Evolutionary conservation across 1,139 yeast genomes (phyloP).

Genomic region (Yamadazyma conglobata): DNA sequence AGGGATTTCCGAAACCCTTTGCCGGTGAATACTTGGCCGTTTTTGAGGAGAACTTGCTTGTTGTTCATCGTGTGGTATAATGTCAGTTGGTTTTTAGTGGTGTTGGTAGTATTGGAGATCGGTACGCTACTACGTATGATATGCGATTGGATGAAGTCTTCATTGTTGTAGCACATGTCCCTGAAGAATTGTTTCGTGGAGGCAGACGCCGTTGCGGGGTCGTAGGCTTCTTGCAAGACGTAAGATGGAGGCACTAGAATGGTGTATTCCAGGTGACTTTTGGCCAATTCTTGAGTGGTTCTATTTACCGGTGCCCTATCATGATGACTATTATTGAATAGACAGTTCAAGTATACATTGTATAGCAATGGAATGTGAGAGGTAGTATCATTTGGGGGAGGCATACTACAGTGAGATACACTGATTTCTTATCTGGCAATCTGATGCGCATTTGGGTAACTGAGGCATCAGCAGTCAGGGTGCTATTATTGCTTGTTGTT

Average conservation of each 20-base stretch:
- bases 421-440: too few species aligned
- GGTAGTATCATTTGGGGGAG: slow-evolving; percentile 6
- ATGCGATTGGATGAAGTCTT: slow-evolving; percentile 72
- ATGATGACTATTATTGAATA: slow-evolving; percentile 65
- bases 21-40: slow-evolving; percentile 51
- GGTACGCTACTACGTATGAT: slow-evolving; percentile 44
- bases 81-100: slow-evolving; percentile 41
- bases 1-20: slow-evolving; percentile 55
- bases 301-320: slow-evolving; percentile 48
- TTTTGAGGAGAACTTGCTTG: slow-evolving; percentile 55
- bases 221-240: slow-evolving; percentile 48
- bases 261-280: slow-evolving; percentile 47
- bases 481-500: too few species aligned
- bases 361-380: slow-evolving; percentile 27
- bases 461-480: too few species aligned
- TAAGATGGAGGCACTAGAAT: slow-evolving; percentile 61
- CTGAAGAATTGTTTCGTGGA: slow-evolving; percentile 34
- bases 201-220: slow-evolving; percentile 37
- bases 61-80: slow-evolving; percentile 59
- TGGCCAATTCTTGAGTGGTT: slow-evolving; percentile 38
- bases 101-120: slow-evolving; percentile 34
- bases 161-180: slow-evolving; percentile 56
- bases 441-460: too few species aligned
- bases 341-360: slow-evolving; percentile 64
- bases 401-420: too few species aligned